A percentile compares a stretch with the other conserved stretches of the same genome.
These are phyloP conservation scores for Candida namnaoensis DNA, from an alignment of 805 yeast species.

Conservation along the genomic window DNA sequence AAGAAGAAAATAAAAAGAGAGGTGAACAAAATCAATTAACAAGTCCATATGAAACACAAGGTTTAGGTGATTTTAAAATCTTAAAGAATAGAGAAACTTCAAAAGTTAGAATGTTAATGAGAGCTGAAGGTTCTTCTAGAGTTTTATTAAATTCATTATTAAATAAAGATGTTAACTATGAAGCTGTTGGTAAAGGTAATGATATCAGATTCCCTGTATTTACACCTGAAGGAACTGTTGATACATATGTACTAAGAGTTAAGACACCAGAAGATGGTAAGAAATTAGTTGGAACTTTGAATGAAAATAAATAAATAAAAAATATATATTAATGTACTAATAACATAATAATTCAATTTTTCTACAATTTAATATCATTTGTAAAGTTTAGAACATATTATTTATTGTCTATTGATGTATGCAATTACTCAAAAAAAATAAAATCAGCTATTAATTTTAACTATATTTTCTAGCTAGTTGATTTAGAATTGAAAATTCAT, in stretches of 20 bases:
- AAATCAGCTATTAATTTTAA: too few relatives aligned
- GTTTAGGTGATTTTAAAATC: slow-evolving; percentile 78
- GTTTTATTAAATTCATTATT: slow-evolving; percentile 65
- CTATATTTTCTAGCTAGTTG: too few relatives aligned
- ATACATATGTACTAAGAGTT: slow-evolving; percentile 65
- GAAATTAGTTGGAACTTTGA: slow-evolving; percentile 31
- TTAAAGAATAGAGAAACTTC: slow-evolving; percentile 48
- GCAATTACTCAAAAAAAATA: too few relatives aligned
- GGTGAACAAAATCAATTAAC: slow-evolving; percentile 4
- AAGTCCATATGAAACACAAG: slow-evolving; percentile 49
- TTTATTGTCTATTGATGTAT: too few relatives aligned
- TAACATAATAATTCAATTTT: too few relatives aligned
- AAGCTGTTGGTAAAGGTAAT: slow-evolving; percentile 54
- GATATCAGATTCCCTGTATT: slow-evolving; percentile 61
- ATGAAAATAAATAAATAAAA: too few relatives aligned
- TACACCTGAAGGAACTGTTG: slow-evolving; percentile 44
- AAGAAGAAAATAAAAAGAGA: slow-evolving; percentile 15
- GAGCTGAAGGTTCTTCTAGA: slow-evolving; percentile 86
- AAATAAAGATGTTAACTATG: slow-evolving; percentile 48
- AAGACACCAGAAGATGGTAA: slow-evolving; percentile 67
- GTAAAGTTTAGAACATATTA: too few relatives aligned
- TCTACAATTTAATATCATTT: too few relatives aligned
- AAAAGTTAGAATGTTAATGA: slow-evolving; percentile 63
- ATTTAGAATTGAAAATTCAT: too few relatives aligned
- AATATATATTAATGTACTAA: too few relatives aligned